These are phyloP conservation scores for Choiromyces venosus DNA, from an alignment of 495 filamentous ascomycete genomes.

Conservation along the genomic window DNA sequence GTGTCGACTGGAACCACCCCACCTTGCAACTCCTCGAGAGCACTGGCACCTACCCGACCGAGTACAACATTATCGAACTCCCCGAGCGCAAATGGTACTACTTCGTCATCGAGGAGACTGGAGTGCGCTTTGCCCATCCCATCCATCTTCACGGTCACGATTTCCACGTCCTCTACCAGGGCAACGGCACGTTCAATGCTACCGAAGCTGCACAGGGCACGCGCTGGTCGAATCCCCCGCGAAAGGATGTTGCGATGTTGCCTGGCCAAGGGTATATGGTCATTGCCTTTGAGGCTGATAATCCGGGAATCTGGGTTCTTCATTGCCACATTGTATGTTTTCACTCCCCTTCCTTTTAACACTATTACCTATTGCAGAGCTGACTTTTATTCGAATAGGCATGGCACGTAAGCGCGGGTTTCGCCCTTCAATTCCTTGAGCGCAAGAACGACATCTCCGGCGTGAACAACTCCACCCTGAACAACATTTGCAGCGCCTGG, in stretches of 20 bases:
- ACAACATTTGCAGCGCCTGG: conserved; percentile 25
- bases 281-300: conserved; percentile 56
- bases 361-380: conserved; percentile 6
- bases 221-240: conserved; percentile 50
- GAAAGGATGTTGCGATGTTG: conserved; percentile 58
- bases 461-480: conserved; percentile 38
- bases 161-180: conserved; percentile 53
- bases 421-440: conserved; percentile 51
- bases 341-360: not conserved
- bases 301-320: conserved; percentile 46
- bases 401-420: conserved; percentile 50
- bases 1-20: conserved; percentile 24
- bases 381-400: conserved; percentile 51
- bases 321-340: conserved; percentile 42
- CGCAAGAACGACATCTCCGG: conserved; percentile 39
- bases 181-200: conserved; percentile 38
- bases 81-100: conserved; percentile 24
- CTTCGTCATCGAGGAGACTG: conserved; percentile 17
- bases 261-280: conserved; percentile 49
- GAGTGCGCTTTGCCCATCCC: conserved; percentile 16
- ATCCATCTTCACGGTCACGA: conserved; percentile 58
- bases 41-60: conserved; percentile 16
- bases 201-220: conserved; percentile 39
- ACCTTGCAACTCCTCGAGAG: conserved; percentile 19
- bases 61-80: conserved; percentile 20